Evolutionary conservation across 176 grass and related monocot genomes (phyloP), one percentile per base, ranked within the genome.

Genomic region (Oryza glaberrima): DNA sequence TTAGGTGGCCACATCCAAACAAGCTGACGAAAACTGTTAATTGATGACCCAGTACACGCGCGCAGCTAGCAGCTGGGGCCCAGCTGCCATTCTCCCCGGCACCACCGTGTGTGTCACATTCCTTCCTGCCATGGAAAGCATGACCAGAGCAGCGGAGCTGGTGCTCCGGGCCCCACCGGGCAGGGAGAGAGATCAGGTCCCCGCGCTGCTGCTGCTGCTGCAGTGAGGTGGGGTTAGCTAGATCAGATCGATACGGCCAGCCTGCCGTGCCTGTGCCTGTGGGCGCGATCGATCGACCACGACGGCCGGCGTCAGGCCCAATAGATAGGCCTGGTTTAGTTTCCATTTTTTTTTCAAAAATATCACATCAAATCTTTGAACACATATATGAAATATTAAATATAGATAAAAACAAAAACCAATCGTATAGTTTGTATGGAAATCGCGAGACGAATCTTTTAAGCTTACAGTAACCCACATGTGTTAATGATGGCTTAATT

Each of bases 11-110:
- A 78, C 35, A 78, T 45, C 26, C 38, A 23, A 23, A 1, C 73
- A 17, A 65, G 38, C 64, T 68, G 30, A 79, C 6, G 22, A 65
- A 65, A 32, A 5, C 48, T 51, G 67, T 44, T 11, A 48, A 20
- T 70, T 48, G 44, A 65, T 77, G 46, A 65, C 23, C 11, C 48
- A 3, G 79, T 73, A 70, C 35, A 69, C 81, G 30, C 58, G 19
- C 54, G 54, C 54, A 65, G 58, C 58, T 38, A 47, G 12, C 80
- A 47, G 12, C 80, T 41, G 84, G 80, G 84, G 23, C 68, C 78
- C 67, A 15, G 84, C 41, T n/a, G 84, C 74, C 46, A 86, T 58
- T 67, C 69, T 79, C 84, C 84, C 84, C 23, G 19, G 70, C 44
- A 66, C 69, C 30, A 1, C 30, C 30, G 30, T 32, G 88, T 69